Base-by-base conservation (phyloP, 345 rosid genomes). In the Dovyalis caffra region DNA sequence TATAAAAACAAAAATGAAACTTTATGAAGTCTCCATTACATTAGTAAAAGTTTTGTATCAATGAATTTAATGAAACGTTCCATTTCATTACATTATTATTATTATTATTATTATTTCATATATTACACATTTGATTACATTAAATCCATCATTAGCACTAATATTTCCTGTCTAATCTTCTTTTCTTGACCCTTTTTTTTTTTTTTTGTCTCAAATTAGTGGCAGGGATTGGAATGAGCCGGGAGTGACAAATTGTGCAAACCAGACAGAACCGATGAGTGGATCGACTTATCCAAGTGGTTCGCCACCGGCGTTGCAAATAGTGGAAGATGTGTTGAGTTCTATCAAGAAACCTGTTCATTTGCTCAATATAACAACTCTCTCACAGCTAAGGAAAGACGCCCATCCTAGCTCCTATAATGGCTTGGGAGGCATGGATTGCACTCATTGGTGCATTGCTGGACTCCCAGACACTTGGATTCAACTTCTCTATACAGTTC, bases 391-490 rank as follows among this genome's bases (percentile, higher is more conserved):
- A 29, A 86, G 95, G 74, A 90, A 90, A 73, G 95, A 90, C 73
- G 91, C 81, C 57, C 95, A 89, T 75, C 90, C 95, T 2, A 43
- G 84, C 75, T 68, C 82, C 21, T 74, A 81, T 51, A 89, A 74
- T 76, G 91, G 81, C 51, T 79, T 90, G 67, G 79, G 74, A 38
- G 82, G 83, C 60, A 85, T 89, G 91, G 92, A 90, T 60, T 90
- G 95, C 84, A 87, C 92, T 31, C 95, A 90, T 28, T 90, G 92
- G 95, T 90, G 95, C 51, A 37, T 90, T 26, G 85, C 91, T 15
- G 92, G 95, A 5, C 78, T 90, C 11, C 85, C 91, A 0, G 95
- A 89, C 29, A 84, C 85, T 11, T 87, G 95, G 95, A 90, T 87
- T 60, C 71, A 81, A 56, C 91, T 90, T 73, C 83, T 90, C 25